Percentiles rank a stretch among this genome's conserved stretches.
These are phyloP conservation scores for Quercus agrifolia DNA, from an alignment of 306 rosid species.

Conservation along the genomic window DNA sequence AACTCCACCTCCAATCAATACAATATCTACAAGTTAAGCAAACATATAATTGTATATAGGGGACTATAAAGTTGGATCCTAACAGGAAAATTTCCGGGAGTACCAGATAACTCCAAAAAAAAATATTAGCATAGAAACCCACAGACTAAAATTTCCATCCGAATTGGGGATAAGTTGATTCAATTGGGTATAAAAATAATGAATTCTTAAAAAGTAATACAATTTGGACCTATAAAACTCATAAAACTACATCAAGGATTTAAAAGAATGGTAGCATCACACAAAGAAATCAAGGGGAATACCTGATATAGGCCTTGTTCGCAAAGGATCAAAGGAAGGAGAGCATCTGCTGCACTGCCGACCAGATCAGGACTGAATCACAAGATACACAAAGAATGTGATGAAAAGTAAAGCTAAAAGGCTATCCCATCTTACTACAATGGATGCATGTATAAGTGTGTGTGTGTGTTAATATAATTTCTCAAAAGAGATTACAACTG, in stretches of 20 bases:
- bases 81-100: no score
- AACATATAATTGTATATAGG: neutral
- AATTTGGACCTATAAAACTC: neutral
- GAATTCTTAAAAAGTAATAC: neutral
- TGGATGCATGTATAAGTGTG: neutral
- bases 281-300: neutral
- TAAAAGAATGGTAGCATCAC: neutral
- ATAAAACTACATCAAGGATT: neutral
- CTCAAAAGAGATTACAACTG: neutral
- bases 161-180: neutral
- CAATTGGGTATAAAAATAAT: neutral
- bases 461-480: neutral
- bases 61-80: neutral
- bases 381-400: constrained; percentile 15
- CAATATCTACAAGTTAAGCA: neutral
- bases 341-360: constrained; percentile 97
- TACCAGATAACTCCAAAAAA: no score
- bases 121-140: no score
- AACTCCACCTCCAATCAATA: neutral
- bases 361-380: constrained; percentile 73
- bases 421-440: neutral
- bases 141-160: neutral
- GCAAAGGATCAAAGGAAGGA: constrained; percentile 83
- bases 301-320: constrained; percentile 90
- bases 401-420: neutral